Evolutionary conservation across 1,139 yeast genomes (phyloP).

Genomic region (Insectozyma bohioensis): DNA sequence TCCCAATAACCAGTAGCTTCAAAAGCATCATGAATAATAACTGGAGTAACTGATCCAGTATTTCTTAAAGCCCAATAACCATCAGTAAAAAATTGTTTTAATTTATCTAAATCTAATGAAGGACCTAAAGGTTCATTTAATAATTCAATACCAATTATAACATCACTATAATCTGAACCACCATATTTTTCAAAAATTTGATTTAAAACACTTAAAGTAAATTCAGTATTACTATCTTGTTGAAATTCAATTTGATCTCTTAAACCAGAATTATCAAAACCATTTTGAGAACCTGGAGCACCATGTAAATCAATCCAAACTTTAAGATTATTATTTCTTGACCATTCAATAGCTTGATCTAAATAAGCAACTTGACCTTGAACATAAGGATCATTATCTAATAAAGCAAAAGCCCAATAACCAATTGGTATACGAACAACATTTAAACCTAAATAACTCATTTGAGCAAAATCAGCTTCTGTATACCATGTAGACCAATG

Average conservation of each 20-base stretch:
- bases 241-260: constrained; percentile 68
- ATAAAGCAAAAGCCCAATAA: constrained; percentile 84
- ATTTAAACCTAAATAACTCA: constrained; percentile 70
- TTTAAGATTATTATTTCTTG: constrained; percentile 57
- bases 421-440: constrained; percentile 91
- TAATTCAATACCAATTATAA: constrained; percentile 79
- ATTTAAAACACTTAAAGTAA: constrained; percentile 53
- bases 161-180: constrained; percentile 60
- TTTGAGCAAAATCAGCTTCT: constrained; percentile 66
- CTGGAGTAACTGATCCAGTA: constrained; percentile 48
- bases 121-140: constrained; percentile 90
- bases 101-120: constrained; percentile 52
- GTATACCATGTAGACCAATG: constrained; percentile 86
- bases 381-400: constrained; percentile 78
- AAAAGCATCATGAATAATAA: constrained; percentile 77
- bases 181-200: constrained; percentile 62
- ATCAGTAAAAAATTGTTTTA: constrained; percentile 55
- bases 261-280: constrained; percentile 91
- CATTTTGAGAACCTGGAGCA: constrained; percentile 96
- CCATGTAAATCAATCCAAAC: constrained; percentile 96
- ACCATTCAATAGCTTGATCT: constrained; percentile 79
- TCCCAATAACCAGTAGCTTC: constrained; percentile 63
- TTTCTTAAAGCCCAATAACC: constrained; percentile 57
- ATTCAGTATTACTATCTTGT: constrained; percentile 46
- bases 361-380: constrained; percentile 77